Evolutionary conservation across 495 filamentous ascomycete genomes (phyloP).

Genomic region (Aspergillus asperescens): DNA sequence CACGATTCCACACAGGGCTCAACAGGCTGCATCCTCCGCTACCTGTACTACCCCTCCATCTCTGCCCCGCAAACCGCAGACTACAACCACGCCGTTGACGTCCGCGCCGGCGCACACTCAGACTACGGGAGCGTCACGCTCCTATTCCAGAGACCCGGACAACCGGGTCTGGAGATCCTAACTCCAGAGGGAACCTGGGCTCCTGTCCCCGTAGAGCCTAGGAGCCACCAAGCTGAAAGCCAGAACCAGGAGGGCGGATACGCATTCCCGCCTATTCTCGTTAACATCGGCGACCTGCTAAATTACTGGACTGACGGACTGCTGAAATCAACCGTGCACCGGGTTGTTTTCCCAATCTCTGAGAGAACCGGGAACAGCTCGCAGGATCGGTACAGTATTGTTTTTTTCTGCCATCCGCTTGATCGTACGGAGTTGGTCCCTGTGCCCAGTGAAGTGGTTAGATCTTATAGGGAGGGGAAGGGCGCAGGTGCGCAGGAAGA

Average conservation of each 20-base stretch:
- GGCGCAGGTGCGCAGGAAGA: constrained; percentile 19
- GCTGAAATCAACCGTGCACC: constrained; percentile 78
- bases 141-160: constrained; percentile 71
- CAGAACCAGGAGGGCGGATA: constrained; percentile 23
- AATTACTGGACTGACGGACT: constrained; percentile 88
- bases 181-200: constrained; percentile 47
- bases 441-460: constrained; percentile 66
- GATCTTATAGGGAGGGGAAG: constrained; percentile 31
- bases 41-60: constrained; percentile 71
- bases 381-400: constrained; percentile 80
- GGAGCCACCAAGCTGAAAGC: neutral
- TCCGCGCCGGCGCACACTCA: constrained; percentile 64
- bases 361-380: constrained; percentile 39
- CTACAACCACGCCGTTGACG: constrained; percentile 49
- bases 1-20: constrained; percentile 56
- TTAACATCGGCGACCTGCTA: constrained; percentile 90
- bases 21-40: constrained; percentile 72
- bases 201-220: constrained; percentile 41
- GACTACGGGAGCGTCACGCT: constrained; percentile 65
- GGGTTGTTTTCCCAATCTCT: constrained; percentile 69
- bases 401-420: constrained; percentile 86
- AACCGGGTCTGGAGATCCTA: constrained; percentile 83
- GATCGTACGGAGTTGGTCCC: constrained; percentile 62
- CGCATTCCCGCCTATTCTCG: constrained; percentile 68
- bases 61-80: constrained; percentile 30